Evolutionary conservation across 306 rosid genomes (phyloP).

Genomic region (Citrullus colocynthis): DNA sequence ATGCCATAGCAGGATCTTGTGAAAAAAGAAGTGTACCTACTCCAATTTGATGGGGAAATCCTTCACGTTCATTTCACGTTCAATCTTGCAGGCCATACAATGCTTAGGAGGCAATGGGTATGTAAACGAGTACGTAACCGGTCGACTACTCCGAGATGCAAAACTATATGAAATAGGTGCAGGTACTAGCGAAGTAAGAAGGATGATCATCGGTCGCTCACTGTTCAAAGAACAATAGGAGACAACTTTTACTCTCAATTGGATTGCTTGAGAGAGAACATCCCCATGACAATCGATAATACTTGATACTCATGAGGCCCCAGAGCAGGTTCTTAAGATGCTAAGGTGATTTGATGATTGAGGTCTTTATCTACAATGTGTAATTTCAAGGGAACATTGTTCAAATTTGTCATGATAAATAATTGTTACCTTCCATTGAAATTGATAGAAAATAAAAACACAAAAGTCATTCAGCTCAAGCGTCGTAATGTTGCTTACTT

Average conservation of each 20-base stretch:
- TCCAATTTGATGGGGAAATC: neutral
- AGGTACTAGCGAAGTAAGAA: slow-evolving; percentile 85
- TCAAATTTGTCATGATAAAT: neutral
- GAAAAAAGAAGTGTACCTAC: neutral
- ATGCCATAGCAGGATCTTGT: neutral
- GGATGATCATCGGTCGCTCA: slow-evolving; percentile 85
- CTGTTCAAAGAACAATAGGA: slow-evolving; percentile 61
- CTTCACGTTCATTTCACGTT: neutral
- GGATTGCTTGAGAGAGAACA: neutral
- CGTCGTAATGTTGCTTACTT: neutral
- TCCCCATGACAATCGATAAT: neutral
- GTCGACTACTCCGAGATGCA: slow-evolving; percentile 85
- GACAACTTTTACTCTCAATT: neutral
- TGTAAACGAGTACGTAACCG: slow-evolving; percentile 76
- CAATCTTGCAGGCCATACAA: slow-evolving; percentile 59
- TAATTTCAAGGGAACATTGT: neutral
- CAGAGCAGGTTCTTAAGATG: neutral
- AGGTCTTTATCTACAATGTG: neutral
- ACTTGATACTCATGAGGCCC: too few species aligned
- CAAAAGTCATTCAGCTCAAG: neutral
- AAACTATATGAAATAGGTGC: slow-evolving; percentile 83
- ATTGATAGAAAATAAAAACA: neutral
- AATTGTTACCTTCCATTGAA: neutral
- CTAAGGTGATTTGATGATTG: neutral
- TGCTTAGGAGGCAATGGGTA: slow-evolving; percentile 96